Evolutionary conservation across 208 protist species (phyloP).

Genomic region (Vickermania ingenoplastis): DNA sequence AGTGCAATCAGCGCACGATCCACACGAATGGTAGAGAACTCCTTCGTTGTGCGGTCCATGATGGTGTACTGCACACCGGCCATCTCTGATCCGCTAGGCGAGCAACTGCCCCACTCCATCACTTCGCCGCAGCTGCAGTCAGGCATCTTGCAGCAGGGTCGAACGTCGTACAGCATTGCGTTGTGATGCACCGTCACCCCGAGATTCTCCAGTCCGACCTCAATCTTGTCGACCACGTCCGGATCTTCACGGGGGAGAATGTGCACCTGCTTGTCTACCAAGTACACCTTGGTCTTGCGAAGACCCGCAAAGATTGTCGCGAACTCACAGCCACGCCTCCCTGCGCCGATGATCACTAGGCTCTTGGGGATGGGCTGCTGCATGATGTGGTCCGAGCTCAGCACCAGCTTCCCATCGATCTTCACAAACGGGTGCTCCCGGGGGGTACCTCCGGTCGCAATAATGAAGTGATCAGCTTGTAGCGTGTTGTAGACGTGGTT

Average conservation of each 20-base stretch:
- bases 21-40: slow-evolving; percentile 56
- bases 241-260: slow-evolving; percentile 64
- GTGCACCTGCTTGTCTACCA: slow-evolving; percentile 57
- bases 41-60: slow-evolving; percentile 34
- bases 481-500: slow-evolving; percentile 40
- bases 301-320: slow-evolving; percentile 57
- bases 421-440: slow-evolving; percentile 43
- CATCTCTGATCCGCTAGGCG: slow-evolving; percentile 13
- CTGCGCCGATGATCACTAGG: slow-evolving; percentile 67
- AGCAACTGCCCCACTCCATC: slow-evolving; percentile 21
- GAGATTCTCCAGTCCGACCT: slow-evolving; percentile 21
- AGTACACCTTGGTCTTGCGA: slow-evolving; percentile 57
- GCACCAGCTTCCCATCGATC: slow-evolving; percentile 36
- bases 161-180: slow-evolving; percentile 59
- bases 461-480: slow-evolving; percentile 67
- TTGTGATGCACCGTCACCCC: slow-evolving; percentile 66
- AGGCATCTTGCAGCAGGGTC: slow-evolving; percentile 16
- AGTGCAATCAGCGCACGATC: slow-evolving; percentile 57
- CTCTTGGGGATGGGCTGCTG: slow-evolving; percentile 43
- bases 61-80: slow-evolving; percentile 72
- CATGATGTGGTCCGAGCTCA: slow-evolving; percentile 75
- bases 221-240: slow-evolving; percentile 39
- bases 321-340: slow-evolving; percentile 70
- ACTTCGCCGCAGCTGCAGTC: slow-evolving; percentile 6
- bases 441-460: slow-evolving; percentile 62